Conservation (phyloP, 331 rosid species). For the Dryas integrifolia region DNA sequence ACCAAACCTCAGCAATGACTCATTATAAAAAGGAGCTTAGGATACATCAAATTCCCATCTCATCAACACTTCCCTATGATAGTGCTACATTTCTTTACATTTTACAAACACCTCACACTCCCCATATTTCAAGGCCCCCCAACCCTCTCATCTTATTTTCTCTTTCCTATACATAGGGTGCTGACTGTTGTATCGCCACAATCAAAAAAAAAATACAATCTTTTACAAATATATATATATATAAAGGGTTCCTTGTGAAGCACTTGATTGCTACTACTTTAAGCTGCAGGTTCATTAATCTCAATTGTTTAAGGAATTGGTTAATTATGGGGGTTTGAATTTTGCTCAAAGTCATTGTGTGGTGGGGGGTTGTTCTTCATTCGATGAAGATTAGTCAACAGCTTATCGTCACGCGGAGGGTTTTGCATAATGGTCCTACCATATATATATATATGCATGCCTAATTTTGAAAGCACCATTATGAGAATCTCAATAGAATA, state of each 20-base stretch:
- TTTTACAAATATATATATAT: slow-evolving; percentile 9
- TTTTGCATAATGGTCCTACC: slow-evolving; percentile 1
- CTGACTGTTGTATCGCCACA: slow-evolving; percentile 47
- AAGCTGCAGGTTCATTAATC: slow-evolving; percentile 15
- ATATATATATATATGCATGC: not conserved
- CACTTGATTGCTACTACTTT: slow-evolving; percentile 46
- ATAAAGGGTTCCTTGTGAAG: slow-evolving; percentile 25
- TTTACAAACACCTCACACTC: slow-evolving; percentile 15
- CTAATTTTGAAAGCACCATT: not conserved
- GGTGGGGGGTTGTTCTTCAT: slow-evolving; percentile 24
- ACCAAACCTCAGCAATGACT: slow-evolving; percentile 11
- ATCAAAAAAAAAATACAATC: not conserved
- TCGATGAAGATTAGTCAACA: slow-evolving; percentile 48
- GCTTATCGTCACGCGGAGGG: slow-evolving; percentile 24
- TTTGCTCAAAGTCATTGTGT: slow-evolving; percentile 31
- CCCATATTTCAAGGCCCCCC: slow-evolving; percentile 47
- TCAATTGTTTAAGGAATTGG: slow-evolving; percentile 6
- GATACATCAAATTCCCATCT: slow-evolving; percentile 39
- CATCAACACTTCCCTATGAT: slow-evolving; percentile 49
- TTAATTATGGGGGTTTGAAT: slow-evolving; percentile 14
- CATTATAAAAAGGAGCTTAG: not conserved
- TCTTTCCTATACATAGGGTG: slow-evolving; percentile 41
- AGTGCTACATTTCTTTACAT: slow-evolving; percentile 38
- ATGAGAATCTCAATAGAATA: slow-evolving; percentile 4
- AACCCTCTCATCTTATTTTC: slow-evolving; percentile 8